A percentile compares a stretch with the other conserved stretches of the same genome.
Evolutionary conservation across 257 asterid species (phyloP).

Genomic region (Solanum piurae): DNA sequence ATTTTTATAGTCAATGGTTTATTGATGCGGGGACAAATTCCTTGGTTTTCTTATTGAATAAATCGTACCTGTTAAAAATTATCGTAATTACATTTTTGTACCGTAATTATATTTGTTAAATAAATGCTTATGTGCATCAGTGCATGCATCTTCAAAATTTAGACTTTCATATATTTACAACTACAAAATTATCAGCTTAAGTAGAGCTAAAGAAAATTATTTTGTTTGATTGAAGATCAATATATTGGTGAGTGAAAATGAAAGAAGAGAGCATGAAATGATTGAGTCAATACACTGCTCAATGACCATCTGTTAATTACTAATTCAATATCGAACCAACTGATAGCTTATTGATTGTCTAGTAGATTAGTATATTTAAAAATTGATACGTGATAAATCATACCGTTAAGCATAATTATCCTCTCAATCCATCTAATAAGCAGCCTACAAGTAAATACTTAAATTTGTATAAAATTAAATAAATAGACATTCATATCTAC

Average conservation of each 20-base stretch:
- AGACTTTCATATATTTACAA: too few relatives aligned
- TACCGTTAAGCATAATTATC: background rate
- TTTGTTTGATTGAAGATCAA: background rate
- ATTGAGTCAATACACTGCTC: too few relatives aligned
- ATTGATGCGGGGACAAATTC: too few relatives aligned
- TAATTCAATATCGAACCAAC: background rate
- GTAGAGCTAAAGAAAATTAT: too few relatives aligned
- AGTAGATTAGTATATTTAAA: background rate
- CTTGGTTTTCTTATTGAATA: too few relatives aligned
- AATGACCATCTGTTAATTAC: too few relatives aligned
- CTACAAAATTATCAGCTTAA: background rate
- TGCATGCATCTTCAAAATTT: background rate
- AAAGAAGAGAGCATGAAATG: background rate
- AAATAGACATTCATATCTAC: background rate
- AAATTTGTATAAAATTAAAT: too few relatives aligned
- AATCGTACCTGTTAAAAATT: too few relatives aligned
- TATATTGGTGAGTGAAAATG: background rate
- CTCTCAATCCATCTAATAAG: background rate
- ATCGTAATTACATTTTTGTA: too few relatives aligned
- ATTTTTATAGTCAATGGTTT: too few relatives aligned
- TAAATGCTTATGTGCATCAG: background rate
- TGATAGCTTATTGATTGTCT: background rate
- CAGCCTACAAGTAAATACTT: too few relatives aligned
- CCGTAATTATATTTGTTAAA: background rate
- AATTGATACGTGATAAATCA: background rate